Evolutionary conservation across 441 rosid genomes (phyloP).

Genomic region (Syzygium malaccense): DNA sequence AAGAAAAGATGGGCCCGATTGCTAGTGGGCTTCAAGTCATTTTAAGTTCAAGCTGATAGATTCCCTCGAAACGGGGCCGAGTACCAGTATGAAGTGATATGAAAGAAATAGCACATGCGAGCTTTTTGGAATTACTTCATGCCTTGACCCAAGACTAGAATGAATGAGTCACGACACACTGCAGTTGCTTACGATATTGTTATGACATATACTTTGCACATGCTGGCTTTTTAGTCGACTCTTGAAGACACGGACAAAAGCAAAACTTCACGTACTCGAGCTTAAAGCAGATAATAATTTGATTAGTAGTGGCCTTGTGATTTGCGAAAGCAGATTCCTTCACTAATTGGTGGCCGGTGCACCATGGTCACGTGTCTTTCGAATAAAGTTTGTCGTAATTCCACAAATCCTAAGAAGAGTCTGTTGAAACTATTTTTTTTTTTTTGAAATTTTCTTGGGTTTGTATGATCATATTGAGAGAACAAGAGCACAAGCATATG

Average conservation of each 20-base stretch:
- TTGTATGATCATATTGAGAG: neutral
- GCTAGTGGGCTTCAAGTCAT: no score
- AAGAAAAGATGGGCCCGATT: no score
- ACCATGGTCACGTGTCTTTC: no score
- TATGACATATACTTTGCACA: neutral
- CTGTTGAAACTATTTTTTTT: no score
- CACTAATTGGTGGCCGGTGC: neutral
- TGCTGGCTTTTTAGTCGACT: neutral
- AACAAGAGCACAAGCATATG: neutral
- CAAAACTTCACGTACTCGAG: neutral
- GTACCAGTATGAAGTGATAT: neutral
- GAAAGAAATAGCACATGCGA: neutral
- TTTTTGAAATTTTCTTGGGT: no score
- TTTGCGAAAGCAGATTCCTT: neutral
- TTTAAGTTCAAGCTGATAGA: neutral
- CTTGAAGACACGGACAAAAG: neutral
- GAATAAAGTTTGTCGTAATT: no score
- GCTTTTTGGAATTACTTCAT: neutral
- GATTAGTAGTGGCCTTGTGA: neutral
- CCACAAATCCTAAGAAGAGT: no score
- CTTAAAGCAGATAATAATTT: neutral
- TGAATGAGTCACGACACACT: no score
- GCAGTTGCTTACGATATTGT: no score
- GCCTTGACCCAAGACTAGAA: neutral
- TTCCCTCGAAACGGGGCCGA: neutral